Conservation (phyloP, 2,329 filamentous ascomycete species). For the Fusarium subglutinans region DNA sequence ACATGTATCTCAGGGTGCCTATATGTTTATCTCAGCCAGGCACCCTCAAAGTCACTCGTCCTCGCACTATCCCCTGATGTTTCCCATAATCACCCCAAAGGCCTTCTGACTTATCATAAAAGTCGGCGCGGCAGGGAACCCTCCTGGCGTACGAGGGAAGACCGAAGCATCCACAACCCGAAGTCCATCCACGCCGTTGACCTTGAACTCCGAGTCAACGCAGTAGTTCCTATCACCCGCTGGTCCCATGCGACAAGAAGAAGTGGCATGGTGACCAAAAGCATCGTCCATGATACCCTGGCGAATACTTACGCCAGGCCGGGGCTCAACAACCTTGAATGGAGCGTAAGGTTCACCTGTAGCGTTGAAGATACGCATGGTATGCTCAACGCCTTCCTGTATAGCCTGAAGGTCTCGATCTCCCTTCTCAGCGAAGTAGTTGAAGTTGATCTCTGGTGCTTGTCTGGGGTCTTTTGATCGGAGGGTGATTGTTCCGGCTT, state of each 20-base stretch:
- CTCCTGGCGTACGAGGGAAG: constrained; percentile 52
- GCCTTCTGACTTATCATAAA: constrained; percentile 32
- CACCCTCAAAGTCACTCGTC: accelerated
- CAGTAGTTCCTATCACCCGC: constrained; percentile 62
- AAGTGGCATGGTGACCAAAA: constrained; percentile 67
- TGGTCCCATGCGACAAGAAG: constrained; percentile 64
- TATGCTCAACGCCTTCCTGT: constrained; percentile 28
- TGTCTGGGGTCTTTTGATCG: constrained; percentile 69
- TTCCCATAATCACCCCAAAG: neutral
- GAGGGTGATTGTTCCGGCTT: constrained; percentile 68
- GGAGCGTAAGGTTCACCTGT: constrained; percentile 39
- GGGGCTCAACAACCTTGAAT: constrained; percentile 28
- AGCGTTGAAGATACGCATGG: constrained; percentile 39
- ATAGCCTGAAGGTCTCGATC: constrained; percentile 16
- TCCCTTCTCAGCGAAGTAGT: constrained; percentile 58
- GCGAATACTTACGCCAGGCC: constrained; percentile 56
- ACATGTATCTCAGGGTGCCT: accelerated
- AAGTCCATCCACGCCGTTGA: constrained; percentile 62
- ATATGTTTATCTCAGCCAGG: accelerated
- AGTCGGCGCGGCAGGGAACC: constrained; percentile 24
- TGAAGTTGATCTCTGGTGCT: constrained; percentile 69
- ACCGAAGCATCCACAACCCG: constrained; percentile 69
- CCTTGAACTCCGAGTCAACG: constrained; percentile 63
- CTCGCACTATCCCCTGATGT: accelerated
- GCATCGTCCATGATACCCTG: constrained; percentile 59